Percentiles rank a stretch among this genome's conserved stretches.
phyloP scores from a whole-genome alignment of 176 grass and related monocot genomes.

The Oryza meridionalis region DNA sequence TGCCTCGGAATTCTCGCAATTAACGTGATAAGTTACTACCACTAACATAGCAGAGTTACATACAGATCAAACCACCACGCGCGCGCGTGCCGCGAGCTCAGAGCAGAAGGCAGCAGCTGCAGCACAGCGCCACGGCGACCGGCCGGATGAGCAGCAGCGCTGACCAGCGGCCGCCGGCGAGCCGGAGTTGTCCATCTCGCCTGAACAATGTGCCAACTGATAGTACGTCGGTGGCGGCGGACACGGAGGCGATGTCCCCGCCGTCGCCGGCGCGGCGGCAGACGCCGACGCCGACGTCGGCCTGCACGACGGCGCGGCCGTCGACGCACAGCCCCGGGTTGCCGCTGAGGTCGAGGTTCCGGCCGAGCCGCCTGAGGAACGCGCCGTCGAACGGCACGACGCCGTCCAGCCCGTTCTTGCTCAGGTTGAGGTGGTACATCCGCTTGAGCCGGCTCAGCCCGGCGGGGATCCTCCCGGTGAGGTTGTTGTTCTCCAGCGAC shows the following conservation, averaged over 20 bases:
- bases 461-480: slow-evolving; percentile 72
- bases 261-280: slow-evolving; percentile 13
- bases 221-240: neutral
- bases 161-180: neutral
- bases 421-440: slow-evolving; percentile 96
- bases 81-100: neutral
- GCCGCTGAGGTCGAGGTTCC: slow-evolving; percentile 86
- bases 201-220: neutral
- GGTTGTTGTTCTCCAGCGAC: slow-evolving; percentile 85
- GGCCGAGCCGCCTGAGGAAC: slow-evolving; percentile 73
- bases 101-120: slow-evolving; percentile 39
- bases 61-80: slow-evolving; percentile 12
- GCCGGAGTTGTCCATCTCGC: neutral
- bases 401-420: slow-evolving; percentile 86
- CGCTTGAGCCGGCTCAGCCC: slow-evolving; percentile 66
- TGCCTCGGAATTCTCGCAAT: slow-evolving; percentile 18
- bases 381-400: slow-evolving; percentile 56
- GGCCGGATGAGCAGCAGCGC: slow-evolving; percentile 18
- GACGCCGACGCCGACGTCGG: slow-evolving; percentile 54
- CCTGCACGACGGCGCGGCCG: slow-evolving; percentile 47
- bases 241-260: slow-evolving; percentile 2
- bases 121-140: slow-evolving; percentile 34
- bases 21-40: slow-evolving; percentile 20
- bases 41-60: slow-evolving; percentile 1
- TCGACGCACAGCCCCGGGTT: slow-evolving; percentile 82